These are phyloP conservation scores for Carex pumila DNA, from an alignment of 176 grass and related monocot species.

Conservation along the genomic window DNA sequence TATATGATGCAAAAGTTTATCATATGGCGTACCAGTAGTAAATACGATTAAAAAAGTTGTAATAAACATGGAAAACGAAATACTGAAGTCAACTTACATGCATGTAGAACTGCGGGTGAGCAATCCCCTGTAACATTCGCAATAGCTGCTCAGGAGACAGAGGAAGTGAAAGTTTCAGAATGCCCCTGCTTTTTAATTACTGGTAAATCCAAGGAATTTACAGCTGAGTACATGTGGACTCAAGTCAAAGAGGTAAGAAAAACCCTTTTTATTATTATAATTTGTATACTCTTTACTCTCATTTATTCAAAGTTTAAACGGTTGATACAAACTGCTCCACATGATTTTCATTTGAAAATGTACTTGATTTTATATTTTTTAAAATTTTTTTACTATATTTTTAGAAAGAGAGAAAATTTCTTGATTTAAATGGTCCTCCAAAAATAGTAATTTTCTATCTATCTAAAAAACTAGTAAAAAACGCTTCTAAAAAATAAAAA, in stretches of 20 bases:
- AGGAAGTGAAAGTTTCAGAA: conserved; percentile 56
- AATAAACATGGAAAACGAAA: neutral
- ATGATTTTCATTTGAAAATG: no score
- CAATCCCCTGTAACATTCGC: conserved; percentile 68
- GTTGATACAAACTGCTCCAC: no score
- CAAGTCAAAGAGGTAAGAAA: conserved; percentile 53
- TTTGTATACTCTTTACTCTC: neutral
- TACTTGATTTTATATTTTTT: no score
- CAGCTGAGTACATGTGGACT: conserved; percentile 66
- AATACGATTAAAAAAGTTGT: neutral
- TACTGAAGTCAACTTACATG: neutral
- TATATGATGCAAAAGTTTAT: neutral
- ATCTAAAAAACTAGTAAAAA: no score
- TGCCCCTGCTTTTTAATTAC: conserved; percentile 63
- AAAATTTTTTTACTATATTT: no score
- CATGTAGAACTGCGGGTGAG: conserved; percentile 43
- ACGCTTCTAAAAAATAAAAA: no score
- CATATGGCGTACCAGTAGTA: neutral
- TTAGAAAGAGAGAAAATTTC: no score
- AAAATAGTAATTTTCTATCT: no score
- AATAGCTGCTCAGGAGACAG: conserved; percentile 60
- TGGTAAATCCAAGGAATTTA: conserved; percentile 37
- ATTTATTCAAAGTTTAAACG: no score
- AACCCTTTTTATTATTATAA: neutral
- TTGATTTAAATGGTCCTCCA: no score